Percentiles rank a stretch among this genome's conserved stretches.
These are phyloP conservation scores for Geranium brycei DNA, from an alignment of 345 rosid species.

Conservation along the genomic window DNA sequence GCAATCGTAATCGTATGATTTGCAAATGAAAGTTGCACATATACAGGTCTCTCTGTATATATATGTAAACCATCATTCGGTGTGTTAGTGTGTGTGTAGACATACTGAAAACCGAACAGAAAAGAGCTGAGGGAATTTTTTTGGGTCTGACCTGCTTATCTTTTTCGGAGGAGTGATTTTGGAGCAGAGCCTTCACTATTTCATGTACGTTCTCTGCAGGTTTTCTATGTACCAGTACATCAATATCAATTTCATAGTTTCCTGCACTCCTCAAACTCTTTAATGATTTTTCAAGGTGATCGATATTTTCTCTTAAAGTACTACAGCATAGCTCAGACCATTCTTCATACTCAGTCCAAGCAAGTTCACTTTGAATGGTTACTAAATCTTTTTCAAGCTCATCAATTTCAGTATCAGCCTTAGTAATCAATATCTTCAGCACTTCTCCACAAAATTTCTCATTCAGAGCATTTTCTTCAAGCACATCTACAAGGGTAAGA, in stretches of 20 bases:
- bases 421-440: conserved; percentile 34
- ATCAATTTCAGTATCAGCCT: conserved; percentile 38
- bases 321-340: conserved; percentile 34
- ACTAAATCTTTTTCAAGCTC: conserved; percentile 37
- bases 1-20: no score
- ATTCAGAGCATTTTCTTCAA: conserved; percentile 48
- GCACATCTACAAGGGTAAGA: conserved; percentile 26
- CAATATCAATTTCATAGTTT: conserved; percentile 20
- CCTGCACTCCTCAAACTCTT: conserved; percentile 24
- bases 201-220: conserved; percentile 32
- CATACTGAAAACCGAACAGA: background rate
- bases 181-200: conserved; percentile 24
- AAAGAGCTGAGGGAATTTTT: conserved; percentile 3
- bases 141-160: conserved; percentile 28
- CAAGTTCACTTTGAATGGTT: conserved; percentile 30
- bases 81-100: no score
- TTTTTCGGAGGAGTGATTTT: conserved; percentile 13
- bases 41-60: no score
- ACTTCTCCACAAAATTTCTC: conserved; percentile 45
- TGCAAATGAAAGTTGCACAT: background rate
- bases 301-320: conserved; percentile 33
- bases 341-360: conserved; percentile 36
- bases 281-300: conserved; percentile 21
- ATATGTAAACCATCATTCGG: no score
- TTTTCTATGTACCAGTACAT: conserved; percentile 19